A percentile compares a stretch with the other conserved stretches of the same genome.
phyloP scores from a whole-genome alignment of 2,329 filamentous ascomycete species.

The Trichophyton mentagrophytes region DNA sequence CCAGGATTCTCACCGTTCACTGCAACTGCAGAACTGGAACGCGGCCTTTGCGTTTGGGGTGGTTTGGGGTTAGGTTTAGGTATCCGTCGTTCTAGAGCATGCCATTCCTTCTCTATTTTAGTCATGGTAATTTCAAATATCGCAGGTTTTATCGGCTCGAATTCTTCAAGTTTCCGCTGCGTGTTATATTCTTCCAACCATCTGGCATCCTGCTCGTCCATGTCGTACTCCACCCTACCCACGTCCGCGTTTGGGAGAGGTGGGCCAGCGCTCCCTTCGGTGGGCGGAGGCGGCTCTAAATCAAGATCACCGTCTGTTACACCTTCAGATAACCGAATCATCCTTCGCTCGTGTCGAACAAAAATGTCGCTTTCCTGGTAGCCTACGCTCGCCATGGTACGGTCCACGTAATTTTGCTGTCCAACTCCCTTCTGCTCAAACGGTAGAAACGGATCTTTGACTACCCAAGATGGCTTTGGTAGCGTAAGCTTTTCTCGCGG shows the following conservation, averaged over 20 bases:
- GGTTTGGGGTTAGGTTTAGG: constrained; percentile 95
- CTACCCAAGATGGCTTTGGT: constrained; percentile 36
- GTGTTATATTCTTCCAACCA: constrained; percentile 81
- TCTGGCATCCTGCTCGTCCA: constrained; percentile 97
- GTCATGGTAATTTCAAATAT: constrained; percentile 97
- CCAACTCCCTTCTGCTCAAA: constrained; percentile 72
- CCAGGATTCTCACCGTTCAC: constrained; percentile 83
- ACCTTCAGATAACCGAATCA: constrained; percentile 52
- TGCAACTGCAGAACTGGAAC: constrained; percentile 85
- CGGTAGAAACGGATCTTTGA: constrained; percentile 36
- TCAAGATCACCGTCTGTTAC: constrained; percentile 53
- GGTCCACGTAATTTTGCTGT: constrained; percentile 84
- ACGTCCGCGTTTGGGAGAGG: constrained; percentile 42
- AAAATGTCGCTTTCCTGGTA: constrained; percentile 94
- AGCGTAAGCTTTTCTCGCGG: constrained; percentile 38
- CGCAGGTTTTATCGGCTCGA: constrained; percentile 77
- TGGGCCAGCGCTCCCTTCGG: constrained; percentile 43
- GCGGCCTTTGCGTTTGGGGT: constrained; percentile 81
- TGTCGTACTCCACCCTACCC: constrained; percentile 91
- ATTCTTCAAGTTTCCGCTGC: constrained; percentile 58
- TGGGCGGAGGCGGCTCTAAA: constrained; percentile 40
- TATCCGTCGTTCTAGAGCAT: constrained; percentile 87
- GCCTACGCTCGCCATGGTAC: constrained; percentile 88
- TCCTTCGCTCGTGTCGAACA: constrained; percentile 58
- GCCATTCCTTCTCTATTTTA: constrained; percentile 98